These are phyloP conservation scores for Pythium sp. DNA, from an alignment of 352 stramenopile species.

Conservation along the genomic window DNA sequence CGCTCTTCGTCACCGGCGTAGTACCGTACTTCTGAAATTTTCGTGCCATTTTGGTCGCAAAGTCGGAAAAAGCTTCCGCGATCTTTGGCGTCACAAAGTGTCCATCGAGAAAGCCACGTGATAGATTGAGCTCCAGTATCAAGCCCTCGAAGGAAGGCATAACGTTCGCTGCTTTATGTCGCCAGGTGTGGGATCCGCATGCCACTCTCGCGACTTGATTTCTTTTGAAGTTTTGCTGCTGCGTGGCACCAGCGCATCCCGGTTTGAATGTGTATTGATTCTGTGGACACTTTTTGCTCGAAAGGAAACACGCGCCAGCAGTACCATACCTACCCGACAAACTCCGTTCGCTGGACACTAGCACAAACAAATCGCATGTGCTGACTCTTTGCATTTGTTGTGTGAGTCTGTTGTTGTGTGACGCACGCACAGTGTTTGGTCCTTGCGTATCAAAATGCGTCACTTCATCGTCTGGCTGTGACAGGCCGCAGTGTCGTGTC, in stretches of 20 bases:
- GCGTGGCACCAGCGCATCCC: not conserved
- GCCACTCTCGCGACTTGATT: not conserved
- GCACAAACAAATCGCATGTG: not conserved
- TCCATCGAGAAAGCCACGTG: not conserved
- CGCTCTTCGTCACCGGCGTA: not conserved
- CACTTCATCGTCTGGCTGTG: no score
- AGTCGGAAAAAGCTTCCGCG: not conserved
- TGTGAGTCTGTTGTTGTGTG: no score
- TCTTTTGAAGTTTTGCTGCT: not conserved
- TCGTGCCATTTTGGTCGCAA: not conserved
- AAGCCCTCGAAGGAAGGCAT: no score
- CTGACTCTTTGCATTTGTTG: not conserved
- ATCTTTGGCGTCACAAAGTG: not conserved
- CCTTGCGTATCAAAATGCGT: no score
- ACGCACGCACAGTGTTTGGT: no score
- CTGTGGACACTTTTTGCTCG: not conserved
- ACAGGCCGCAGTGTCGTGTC: not conserved
- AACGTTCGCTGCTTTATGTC: not conserved
- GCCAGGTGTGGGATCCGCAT: not conserved
- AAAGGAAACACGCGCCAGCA: not conserved
- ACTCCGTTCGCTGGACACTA: not conserved
- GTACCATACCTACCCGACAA: not conserved
- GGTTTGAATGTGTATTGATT: not conserved
- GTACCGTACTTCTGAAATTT: not conserved
- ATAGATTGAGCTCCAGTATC: no score